Evolutionary conservation across 192 early-diverging fungal genomes (phyloP), one percentile per base, ranked within the genome.

Genomic region (Backusella sp.): DNA sequence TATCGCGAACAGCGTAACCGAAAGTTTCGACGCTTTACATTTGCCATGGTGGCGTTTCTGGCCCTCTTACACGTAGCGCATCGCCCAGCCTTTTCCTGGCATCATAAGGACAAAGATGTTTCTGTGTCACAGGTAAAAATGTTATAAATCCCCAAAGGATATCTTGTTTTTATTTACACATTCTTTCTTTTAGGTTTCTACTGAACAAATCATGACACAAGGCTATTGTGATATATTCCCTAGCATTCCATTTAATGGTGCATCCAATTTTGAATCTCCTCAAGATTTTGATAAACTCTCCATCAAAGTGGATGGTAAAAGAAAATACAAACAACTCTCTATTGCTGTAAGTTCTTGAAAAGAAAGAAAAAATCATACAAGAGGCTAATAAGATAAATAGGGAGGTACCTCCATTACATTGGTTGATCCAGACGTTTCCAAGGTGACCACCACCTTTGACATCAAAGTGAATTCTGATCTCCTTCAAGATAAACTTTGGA

Each of bases 91-190:
- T 62, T 23, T 62, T 62, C 26, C 56, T 62, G 56, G 56, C 21
- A 62, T 62, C 8, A 62, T 8, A 28, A 26, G 7, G 28, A 28
- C 3, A 23, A 62, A 8, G 23, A 62, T 62, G 21, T 62, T 62
- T 62, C 56, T 62, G 23, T 62, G 26, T 62, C 56, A 62, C 56
- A 62, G 56, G 56, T 59, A 59, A 59, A 59, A n/a, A n/a, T n/a
- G n/a, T n/a, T 59, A 59, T 26, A 59, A 59, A 26, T 26, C 4
- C 3, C 28, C 28, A 28, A 17, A 17, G 5, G 6, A 19, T 11
- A 23, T 23, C n/a, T 8, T 23, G 6, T 56, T 11, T 56, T 11
- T 21, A 56, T 56, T 21, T n/a, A 56, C 3, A 23, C 19, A 56
- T 49, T 49, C 0, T 23, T 56, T 11, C 9, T 23, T 26, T 23